Base-by-base conservation (phyloP, 257 asterid genomes). In the Rehmannia glutinosa region DNA sequence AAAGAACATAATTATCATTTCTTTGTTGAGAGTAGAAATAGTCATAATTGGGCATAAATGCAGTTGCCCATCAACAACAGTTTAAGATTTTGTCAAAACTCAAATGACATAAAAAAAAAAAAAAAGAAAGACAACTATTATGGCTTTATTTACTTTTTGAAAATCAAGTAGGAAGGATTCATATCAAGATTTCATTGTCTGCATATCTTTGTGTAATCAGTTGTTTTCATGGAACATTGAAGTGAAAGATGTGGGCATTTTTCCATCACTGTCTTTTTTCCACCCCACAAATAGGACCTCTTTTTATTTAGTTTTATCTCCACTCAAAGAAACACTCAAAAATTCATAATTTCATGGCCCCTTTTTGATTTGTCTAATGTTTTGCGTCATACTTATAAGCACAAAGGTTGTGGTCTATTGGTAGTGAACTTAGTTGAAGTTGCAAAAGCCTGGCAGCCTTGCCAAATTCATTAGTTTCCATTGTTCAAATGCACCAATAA, bases 171-270 rank as follows among this genome's bases (percentile, higher is more conserved):
- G n/a, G n/a, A n/a, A 24, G 33, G 51, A 68, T 47, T 73, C 50
- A 41, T 60, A 20, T 52, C 15, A 5, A 51, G 74, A 74, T 74
- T 68, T 68, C 66, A 51, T 43, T 74, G 79, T 68, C 52, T 51
- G 45, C 51, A 50, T 50, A 51, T 49, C n/a, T n/a, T n/a, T n/a
- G 69, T 27, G 73, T 24, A 65, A 65, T 65, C 25, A 65, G 32
- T 47, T 52, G 51, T 39, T 51, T 5, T 51, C n/a, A 24, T 62
- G 35, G 64, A 58, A 65, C 69, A 62, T 27, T 71, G 70, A 62
- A 71, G 58, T 52, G 70, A 71, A 51, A 71, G 70, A 59, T 51
- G 70, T 62, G 70, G 75, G 70, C 65, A 52, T 59, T 59, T 59
- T 49, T n/a, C 58, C 61, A 32, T 56, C 72, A 72, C 72, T 64